Evolutionary conservation across 352 stramenopile genomes (phyloP), one percentile per base, ranked within the genome.

Genomic region (Plasmopara muralis): DNA sequence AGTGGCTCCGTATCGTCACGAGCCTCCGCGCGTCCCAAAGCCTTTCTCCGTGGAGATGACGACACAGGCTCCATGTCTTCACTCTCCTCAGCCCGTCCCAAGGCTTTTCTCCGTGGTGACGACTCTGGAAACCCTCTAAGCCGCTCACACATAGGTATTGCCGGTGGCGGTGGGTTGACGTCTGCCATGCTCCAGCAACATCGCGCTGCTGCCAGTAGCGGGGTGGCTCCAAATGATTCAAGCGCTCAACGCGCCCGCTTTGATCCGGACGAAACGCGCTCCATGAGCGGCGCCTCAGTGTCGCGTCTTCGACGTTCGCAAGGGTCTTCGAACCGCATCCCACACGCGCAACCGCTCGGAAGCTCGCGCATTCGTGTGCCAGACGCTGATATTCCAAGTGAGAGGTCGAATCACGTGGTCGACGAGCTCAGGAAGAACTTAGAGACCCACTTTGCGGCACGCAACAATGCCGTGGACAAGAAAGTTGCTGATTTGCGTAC

Each of bases 341-440:
- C 66, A 0, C 66, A 67, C 16, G 53, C 53, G 5, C 63, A 54
- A 7, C 14, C 47, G 16, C 54, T 66, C 4, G 56, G 63, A 51
- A 59, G 64, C 6, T 60, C 70, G 9, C 57, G 62, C 4, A 80
- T 80, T 52, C 72, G 72, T 38, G 70, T 83, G 4, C 57, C 64
- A 0, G 59, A 66, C 5, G 31, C 60, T 2, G 72, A 83, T 25
- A 80, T 79, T 40, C 72, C 72, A 13, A 64, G 55, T 47, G 69
- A 78, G 12, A 53, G 72, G 18, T 70, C 72, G 4, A 68, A 62
- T 39, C 74, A 80, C 50, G 57, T 78, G 4, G 29, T 80, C 2
- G 74, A 85, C 8, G 74, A 85, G 20, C 52, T 85, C 12, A 79
- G 70, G 51, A 87, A 86, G 58, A 81, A 72, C 29, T 59, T 92